Percentiles rank a stretch among this genome's conserved stretches.
phyloP scores from a whole-genome alignment of 345 rosid genomes.

The Eucalyptus camaldulensis region DNA sequence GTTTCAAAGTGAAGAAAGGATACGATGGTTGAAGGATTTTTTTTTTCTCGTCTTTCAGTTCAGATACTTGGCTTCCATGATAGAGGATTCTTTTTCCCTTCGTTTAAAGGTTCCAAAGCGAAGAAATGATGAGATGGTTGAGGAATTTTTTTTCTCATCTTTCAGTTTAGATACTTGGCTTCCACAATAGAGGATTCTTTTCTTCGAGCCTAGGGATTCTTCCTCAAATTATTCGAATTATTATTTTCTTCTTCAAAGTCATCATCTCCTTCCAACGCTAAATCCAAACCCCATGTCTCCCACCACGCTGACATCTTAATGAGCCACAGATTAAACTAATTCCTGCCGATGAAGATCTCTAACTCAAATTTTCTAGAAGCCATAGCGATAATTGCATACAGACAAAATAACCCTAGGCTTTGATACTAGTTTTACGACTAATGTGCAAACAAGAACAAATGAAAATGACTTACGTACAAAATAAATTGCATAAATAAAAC shows the following conservation, averaged over 20 bases:
- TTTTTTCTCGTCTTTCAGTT: too few relatives aligned
- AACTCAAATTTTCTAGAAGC: not conserved
- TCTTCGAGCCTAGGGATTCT: not conserved
- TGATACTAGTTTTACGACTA: not conserved
- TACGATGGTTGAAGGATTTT: too few relatives aligned
- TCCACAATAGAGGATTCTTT: too few relatives aligned
- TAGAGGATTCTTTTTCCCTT: not conserved
- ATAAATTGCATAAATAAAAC: not conserved
- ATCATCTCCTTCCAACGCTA: not conserved
- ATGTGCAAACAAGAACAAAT: not conserved
- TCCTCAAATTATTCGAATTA: not conserved
- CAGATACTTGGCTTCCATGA: too few relatives aligned
- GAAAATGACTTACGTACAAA: not conserved
- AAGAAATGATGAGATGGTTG: not conserved
- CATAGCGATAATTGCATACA: not conserved
- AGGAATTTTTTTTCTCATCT: not conserved
- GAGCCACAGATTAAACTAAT: accelerated
- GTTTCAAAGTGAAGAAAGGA: too few relatives aligned
- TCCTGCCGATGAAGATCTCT: not conserved
- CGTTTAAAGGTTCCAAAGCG: not conserved
- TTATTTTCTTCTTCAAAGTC: not conserved
- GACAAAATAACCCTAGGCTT: not conserved
- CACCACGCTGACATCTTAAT: not conserved
- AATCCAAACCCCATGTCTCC: not conserved
- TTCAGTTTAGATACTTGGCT: not conserved